Base-by-base conservation (phyloP, 352 stramenopile species). In the Globisporangium ultimum region DNA sequence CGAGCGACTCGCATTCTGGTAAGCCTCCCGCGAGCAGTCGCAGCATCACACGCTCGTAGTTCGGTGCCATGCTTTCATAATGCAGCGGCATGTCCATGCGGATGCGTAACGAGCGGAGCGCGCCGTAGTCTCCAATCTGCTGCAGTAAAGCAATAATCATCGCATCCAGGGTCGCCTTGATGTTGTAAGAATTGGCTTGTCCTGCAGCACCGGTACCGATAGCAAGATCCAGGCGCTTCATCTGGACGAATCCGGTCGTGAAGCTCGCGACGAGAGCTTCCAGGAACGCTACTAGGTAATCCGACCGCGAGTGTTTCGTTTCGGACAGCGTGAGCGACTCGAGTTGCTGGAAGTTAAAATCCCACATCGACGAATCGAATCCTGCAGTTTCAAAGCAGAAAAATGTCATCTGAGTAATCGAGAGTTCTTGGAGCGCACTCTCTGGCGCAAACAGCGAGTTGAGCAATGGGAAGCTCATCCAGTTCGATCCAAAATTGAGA, bases 401-500 rank as follows among this genome's bases (percentile, higher is more conserved):
- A 24, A 77, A 72, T 32, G 58, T 71, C 62, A 77, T 72, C 17
- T 77, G 56, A 11, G 65, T 51, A 15, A 80, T 53, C 14, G 66
- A 42, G 20, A 89, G 54, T 28, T 68, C 70, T 55, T 78, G 62
- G 17, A 87, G 58, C 36, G 69, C 74, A 40, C 69, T 84, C 12
- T 74, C 77, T 6, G 76, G 64, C 24, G 76, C 66, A 18, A 89
- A 87, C 17, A 89, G 64, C 54, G 71, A 67, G 63, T 86, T 83
- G 11, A 89, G 48, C 62, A 84, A 72, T 38, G 71, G 61, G 43
- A 70, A 80, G 55, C 66, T 63, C 63, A 81, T 71, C 55, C 55
- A 84, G 53, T 88, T 88, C 10, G 69, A 85, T 17, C 70, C 73
- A 57, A 89, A 87, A 61, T 82, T 74, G 7, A 89, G 59, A 18